These are phyloP conservation scores for Handroanthus guayacan DNA, from an alignment of 257 asterid genomes.

Conservation along the genomic window DNA sequence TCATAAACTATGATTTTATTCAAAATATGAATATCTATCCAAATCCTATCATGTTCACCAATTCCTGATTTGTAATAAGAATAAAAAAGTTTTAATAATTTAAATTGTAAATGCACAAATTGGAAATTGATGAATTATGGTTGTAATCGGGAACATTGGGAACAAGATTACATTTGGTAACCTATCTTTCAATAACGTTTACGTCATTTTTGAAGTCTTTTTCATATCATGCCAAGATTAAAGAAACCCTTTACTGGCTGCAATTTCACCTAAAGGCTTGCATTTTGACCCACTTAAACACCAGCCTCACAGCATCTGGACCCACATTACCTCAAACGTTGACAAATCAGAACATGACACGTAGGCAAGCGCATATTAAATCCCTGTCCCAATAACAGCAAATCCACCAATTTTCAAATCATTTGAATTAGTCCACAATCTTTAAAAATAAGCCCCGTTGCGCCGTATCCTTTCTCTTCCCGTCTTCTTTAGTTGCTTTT, in stretches of 20 bases:
- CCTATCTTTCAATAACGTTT: slow-evolving; percentile 15
- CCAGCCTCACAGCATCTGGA: slow-evolving; percentile 32
- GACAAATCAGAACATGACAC: slow-evolving; percentile 21
- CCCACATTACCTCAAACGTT: not conserved
- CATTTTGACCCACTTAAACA: slow-evolving; percentile 9
- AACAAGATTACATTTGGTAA: slow-evolving; percentile 27
- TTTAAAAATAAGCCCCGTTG: not conserved
- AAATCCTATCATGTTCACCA: no score
- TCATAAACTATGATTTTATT: no score
- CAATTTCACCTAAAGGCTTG: not conserved
- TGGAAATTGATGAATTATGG: not conserved
- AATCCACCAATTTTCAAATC: not conserved
- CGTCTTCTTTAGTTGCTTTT: not conserved
- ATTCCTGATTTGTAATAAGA: no score
- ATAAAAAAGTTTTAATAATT: no score
- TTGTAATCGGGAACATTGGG: not conserved
- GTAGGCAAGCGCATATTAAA: slow-evolving; percentile 1
- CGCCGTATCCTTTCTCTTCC: not conserved
- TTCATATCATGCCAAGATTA: not conserved
- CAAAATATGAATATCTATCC: no score
- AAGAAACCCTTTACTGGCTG: slow-evolving; percentile 8
- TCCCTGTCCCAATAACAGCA: not conserved
- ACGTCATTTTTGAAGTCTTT: not conserved
- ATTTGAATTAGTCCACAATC: slow-evolving; percentile 27
- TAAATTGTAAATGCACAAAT: no score